Base-by-base conservation (phyloP, 179 eudicot species). In the Spergularia azorica region DNA sequence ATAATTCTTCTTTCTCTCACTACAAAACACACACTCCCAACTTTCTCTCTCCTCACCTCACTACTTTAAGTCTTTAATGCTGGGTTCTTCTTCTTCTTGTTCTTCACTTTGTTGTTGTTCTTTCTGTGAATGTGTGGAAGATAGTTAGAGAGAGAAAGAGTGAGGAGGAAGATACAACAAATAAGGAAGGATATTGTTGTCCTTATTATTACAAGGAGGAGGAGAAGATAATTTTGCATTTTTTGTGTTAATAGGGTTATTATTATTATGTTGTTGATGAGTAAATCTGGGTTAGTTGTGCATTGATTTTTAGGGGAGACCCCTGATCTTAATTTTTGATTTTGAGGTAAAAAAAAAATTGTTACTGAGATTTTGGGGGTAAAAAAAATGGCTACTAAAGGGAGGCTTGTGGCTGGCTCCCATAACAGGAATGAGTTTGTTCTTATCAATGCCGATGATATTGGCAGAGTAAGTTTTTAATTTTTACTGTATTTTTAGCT, bases 401-500 rank as follows among this genome's bases (percentile, higher is more conserved):
- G 96, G 38, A 83, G 97, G 68, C 90, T 91, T 50, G 85, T 93
- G 73, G 97, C 97, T 66, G 97, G 97, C 79, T 93, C 97, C 50
- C 97, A 93, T 56, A 93, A 93, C 71, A 79, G 97, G 76, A 93
- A 93, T 77, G 97, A 93, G 84, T 93, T 93, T 81, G 97, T 93
- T 79, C 89, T 94, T 20, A 94, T 94, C 89, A 89, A 94, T 92
- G 98, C 98, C 62, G 97, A 95, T 84, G 98, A 95, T 79, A 85
- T 95, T 87, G 98, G 97, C 74, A 82, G 92, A 82, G 98, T 92
- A 85, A 85, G 95, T 83, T 52, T 10, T n/a, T 63, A 16, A 18
- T 57, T 60, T 58, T 59, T 63, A 12, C 14, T 63, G n/a, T 6
- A 46, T 41, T 43, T 69, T 3, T 75, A 58, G 3, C 11, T 70